These are phyloP conservation scores for Telopea speciosissima DNA, from an alignment of 177 flowering plant species.

Conservation along the genomic window DNA sequence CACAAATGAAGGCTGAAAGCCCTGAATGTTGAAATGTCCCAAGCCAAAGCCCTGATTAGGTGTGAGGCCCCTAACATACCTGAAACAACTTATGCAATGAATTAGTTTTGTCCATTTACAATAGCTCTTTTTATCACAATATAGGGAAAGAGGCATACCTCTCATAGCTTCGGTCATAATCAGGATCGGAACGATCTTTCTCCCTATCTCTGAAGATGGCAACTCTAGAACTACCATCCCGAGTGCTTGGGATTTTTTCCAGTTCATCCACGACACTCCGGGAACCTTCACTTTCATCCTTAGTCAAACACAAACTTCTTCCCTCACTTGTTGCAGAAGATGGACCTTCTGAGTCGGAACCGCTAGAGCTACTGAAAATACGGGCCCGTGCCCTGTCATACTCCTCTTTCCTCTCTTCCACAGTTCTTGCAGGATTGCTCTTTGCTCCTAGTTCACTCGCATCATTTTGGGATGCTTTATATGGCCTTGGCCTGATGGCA, in stretches of 20 bases:
- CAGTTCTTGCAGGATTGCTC: conserved; percentile 44
- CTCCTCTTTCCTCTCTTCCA: conserved; percentile 96
- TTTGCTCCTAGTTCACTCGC: conserved; percentile 35
- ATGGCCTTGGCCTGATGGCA: conserved; percentile 57
- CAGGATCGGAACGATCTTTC: conserved; percentile 88
- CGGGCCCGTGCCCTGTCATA: conserved; percentile 95
- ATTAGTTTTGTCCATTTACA: not conserved
- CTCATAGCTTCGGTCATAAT: conserved; percentile 90
- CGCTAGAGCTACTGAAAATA: conserved; percentile 54
- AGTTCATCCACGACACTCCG: conserved; percentile 29
- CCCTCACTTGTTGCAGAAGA: conserved; percentile 26
- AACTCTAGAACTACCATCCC: conserved; percentile 57
- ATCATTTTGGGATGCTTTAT: conserved; percentile 30
- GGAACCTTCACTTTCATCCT: conserved; percentile 41
- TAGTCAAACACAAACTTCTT: conserved; percentile 26
- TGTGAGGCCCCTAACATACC: conserved; percentile 57
- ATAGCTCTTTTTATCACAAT: not conserved
- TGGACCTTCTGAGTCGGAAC: conserved; percentile 38
- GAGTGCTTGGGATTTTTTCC: conserved; percentile 29
- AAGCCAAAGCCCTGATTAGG: conserved; percentile 37
- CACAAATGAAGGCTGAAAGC: conserved; percentile 49
- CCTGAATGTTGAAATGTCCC: conserved; percentile 46
- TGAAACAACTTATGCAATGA: conserved; percentile 19
- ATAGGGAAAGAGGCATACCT: conserved; percentile 35
- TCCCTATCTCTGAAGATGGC: conserved; percentile 92